Evolutionary conservation across 1,139 yeast genomes (phyloP).

Genomic region (Yamadazyma membranifaciens): DNA sequence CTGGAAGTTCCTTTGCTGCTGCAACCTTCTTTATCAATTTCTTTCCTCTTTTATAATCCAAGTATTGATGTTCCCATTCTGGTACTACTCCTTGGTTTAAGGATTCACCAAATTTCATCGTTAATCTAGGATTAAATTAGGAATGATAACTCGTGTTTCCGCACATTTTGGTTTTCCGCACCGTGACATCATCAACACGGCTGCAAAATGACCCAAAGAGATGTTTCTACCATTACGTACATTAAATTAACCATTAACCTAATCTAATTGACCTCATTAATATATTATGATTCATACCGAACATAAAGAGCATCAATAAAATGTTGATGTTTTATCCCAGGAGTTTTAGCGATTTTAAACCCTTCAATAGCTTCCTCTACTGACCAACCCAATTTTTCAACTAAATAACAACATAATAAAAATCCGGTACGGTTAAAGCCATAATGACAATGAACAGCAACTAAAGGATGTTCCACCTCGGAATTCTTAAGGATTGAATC

Average conservation of each 20-base stretch:
- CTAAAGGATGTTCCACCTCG: conserved; percentile 29
- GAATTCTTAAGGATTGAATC: conserved; percentile 42
- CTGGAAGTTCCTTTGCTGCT: conserved; percentile 2
- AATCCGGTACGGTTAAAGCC: conserved; percentile 82
- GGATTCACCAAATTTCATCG: conserved; percentile 63
- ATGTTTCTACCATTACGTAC: no score
- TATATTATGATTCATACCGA: conserved; percentile 43
- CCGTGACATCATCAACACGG: background rate
- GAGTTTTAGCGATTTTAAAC: conserved; percentile 56
- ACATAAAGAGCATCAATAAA: conserved; percentile 73
- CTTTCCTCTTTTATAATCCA: conserved; percentile 64
- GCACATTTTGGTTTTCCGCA: no score
- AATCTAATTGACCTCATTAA: background rate
- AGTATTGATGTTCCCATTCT: conserved; percentile 82
- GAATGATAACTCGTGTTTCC: background rate
- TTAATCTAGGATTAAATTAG: background rate
- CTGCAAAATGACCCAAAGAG: background rate
- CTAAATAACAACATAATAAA: conserved; percentile 65
- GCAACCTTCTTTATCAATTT: conserved; percentile 31
- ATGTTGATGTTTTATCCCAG: conserved; percentile 79
- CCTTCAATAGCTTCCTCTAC: conserved; percentile 66
- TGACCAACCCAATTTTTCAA: conserved; percentile 58
- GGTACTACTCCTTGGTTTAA: conserved; percentile 66
- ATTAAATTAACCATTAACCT: no score
- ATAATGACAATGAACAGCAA: conserved; percentile 79